phyloP scores from a whole-genome alignment of 2,329 filamentous ascomycete genomes.

The Colletotrichum scovillei region DNA sequence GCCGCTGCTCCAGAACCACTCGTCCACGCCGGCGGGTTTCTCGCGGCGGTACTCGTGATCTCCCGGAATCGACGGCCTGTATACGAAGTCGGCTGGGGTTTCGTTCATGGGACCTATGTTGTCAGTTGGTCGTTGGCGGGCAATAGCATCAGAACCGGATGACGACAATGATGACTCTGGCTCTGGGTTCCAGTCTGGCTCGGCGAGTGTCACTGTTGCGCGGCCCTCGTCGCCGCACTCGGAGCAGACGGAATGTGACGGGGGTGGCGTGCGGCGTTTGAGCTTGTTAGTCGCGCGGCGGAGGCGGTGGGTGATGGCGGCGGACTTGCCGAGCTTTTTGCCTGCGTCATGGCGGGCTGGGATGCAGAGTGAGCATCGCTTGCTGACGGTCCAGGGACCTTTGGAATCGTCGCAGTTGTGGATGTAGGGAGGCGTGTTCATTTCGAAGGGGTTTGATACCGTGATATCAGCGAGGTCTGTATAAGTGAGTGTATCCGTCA shows the following conservation, averaged over 20 bases:
- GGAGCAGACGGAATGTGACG: neutral
- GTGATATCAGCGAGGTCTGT: neutral
- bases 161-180: neutral
- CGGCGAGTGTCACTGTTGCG: neutral
- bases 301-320: neutral
- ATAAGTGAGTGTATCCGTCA: too few relatives aligned
- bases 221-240: constrained; percentile 3
- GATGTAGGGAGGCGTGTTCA: neutral
- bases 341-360: neutral
- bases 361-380: neutral
- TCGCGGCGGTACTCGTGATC: too few relatives aligned
- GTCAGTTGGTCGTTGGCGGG: neutral
- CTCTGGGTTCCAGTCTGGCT: neutral
- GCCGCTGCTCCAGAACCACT: neutral
- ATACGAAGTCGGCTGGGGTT: neutral
- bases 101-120: neutral
- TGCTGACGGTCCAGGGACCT: neutral
- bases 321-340: neutral
- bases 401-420: neutral
- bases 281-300: neutral
- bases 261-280: neutral
- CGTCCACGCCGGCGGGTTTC: neutral
- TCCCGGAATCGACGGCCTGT: neutral
- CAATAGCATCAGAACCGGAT: neutral
- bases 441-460: neutral